Conservation (phyloP, 768 basidiomycete genomes). For the Tricholoma sp. region DNA sequence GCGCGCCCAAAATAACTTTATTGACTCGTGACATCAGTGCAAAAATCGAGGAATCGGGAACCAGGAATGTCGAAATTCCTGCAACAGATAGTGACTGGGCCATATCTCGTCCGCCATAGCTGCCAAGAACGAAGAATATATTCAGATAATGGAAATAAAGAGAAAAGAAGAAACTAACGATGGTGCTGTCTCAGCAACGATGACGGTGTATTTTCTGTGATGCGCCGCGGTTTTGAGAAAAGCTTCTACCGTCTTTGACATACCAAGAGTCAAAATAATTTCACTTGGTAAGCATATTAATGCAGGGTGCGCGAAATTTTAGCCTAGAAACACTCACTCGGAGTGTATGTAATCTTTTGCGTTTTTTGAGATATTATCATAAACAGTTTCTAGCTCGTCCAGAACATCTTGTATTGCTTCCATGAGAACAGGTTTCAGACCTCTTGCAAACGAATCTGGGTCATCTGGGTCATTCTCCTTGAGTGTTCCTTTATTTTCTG, state of each 20-base stretch:
- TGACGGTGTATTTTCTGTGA: constrained; percentile 89
- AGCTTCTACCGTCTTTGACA: constrained; percentile 88
- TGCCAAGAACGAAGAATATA: constrained; percentile 22
- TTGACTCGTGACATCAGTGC: constrained; percentile 96
- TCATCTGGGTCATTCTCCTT: constrained; percentile 71
- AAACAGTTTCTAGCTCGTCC: constrained; percentile 93
- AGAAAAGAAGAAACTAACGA: constrained; percentile 50
- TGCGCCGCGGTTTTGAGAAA: constrained; percentile 91
- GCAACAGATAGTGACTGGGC: constrained; percentile 74
- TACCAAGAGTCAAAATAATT: constrained; percentile 91
- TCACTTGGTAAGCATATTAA: constrained; percentile 50
- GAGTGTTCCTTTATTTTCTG: constrained; percentile 51
- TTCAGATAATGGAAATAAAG: constrained; percentile 2
- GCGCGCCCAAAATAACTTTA: constrained; percentile 93
- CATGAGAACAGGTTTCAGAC: constrained; percentile 89
- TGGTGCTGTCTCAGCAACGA: constrained; percentile 93
- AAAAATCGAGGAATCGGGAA: constrained; percentile 94
- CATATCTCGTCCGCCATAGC: constrained; percentile 83
- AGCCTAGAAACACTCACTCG: constrained; percentile 61
- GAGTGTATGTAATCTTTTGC: constrained; percentile 96
- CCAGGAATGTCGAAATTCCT: constrained; percentile 91
- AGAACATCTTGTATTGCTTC: constrained; percentile 96
- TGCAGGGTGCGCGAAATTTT: background rate
- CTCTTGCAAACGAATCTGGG: constrained; percentile 71
- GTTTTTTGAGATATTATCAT: constrained; percentile 90